Base-by-base conservation (phyloP, 306 rosid species). In the Boehmeria nivea region DNA sequence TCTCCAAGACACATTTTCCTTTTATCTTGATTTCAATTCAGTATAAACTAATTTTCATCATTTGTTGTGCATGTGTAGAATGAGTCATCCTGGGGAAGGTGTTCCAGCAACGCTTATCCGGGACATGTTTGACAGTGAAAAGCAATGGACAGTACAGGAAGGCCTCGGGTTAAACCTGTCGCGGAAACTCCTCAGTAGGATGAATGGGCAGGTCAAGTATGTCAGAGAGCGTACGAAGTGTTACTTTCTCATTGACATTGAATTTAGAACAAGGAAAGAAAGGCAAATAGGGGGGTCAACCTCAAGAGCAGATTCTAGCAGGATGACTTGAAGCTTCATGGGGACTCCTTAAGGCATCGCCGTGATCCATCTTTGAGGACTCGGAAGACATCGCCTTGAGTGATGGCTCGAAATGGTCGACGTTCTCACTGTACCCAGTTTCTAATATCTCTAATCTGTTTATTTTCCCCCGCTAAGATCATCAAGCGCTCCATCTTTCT, bases 41-140 rank as follows among this genome's bases (percentile, higher is more conserved):
- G 8, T 24, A n/a, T n/a, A n/a, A n/a, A n/a, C n/a, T 11, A 8
- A 8, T 26, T 0, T 2, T 8, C 39, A 37, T 21, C 45, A 21
- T 10, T 58, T 60, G 28, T 43, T 68, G 47, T 73, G 69, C 34
- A 8, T 76, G 4, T 40, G 78, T 60, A 85, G 95, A 77, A 77
- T 83, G 78, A 66, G 79, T 2, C 95, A 83, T 66, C 84, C 83
- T 12, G 93, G 94, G 59, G 57, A 63, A 75, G 94, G 94, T 45
- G 57, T 89, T 54, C 87, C 95, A 54, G 42, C 78, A 16, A 49
- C 72, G 12, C 66, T 81, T 49, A 72, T 83, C 57, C 76, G 77
- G 42, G 85, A 83, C 14, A 83, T 77, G 85, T 71, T 85, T 31
- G 85, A 78, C 54, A 74, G 70, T 17, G 95, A 73, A 54, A 76